Base-by-base conservation (phyloP, 805 yeast genomes). In the Yarrowia keelungensis region DNA sequence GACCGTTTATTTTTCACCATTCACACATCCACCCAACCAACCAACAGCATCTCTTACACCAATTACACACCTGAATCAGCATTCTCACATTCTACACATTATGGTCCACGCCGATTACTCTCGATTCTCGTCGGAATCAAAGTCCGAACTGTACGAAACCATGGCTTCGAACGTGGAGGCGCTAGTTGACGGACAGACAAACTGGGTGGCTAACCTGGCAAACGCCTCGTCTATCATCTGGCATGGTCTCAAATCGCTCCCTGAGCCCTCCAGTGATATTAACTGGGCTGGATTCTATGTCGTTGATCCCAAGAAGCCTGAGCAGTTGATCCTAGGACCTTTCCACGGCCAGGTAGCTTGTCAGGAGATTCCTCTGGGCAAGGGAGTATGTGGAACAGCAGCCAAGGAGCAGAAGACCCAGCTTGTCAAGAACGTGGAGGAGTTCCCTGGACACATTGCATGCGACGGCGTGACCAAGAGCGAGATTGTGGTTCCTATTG, bases 331-430 rank as follows among this genome's bases (percentile, higher is more conserved):
- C 26, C 80, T 94, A 46, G 99, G 96, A 0, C 99, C 99, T 14
- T 94, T 94, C 78, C 97, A 91, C 78, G 99, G 99, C 5, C 92
- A 92, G 77, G 98, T 94, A 2, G 98, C 98, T 0, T 94, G 99
- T 74, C 98, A 95, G 78, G 79, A 80, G 36, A 95, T 94, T 69
- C 75, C 80, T 69, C 80, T 89, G 65, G 97, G 97, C 5, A 83
- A 80, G 69, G 99, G 99, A 14, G 98, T 94, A 0, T 95, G 98
- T 79, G 98, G 99, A 5, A 80, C 85, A 0, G 97, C 97, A 1
- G 97, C 97, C 0, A 70, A 75, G 0, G 71, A 80, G 0, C 77
- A 78, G 68, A 67, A 76, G 53, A 89, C 97, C 0, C 97, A 92
- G 75, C 75, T 92, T 8, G 97, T 94, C 11, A 81, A 83, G 0